A percentile compares a stretch with the other conserved stretches of the same genome.
Conservation (phyloP, 179 eudicot species). For the Nepenthes alata region DNA sequence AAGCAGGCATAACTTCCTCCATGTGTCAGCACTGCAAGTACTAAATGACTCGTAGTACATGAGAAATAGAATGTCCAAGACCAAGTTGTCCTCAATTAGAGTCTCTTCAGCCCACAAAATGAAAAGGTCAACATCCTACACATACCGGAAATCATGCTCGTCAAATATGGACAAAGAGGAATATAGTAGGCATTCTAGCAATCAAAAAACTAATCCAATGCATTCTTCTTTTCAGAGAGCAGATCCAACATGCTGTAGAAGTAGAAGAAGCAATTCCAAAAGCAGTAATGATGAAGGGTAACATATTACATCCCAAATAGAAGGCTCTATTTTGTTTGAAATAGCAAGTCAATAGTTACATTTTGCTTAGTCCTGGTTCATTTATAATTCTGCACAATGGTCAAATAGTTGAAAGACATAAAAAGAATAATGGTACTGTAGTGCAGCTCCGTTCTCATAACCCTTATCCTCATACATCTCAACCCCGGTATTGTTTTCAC, state of each 20-base stretch:
- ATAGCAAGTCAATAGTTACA: no score
- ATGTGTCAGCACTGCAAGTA: slow-evolving; percentile 50
- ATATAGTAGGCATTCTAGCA: not conserved
- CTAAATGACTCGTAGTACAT: slow-evolving; percentile 73
- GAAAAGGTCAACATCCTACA: slow-evolving; percentile 71
- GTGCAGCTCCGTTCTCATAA: no score
- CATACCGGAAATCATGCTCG: slow-evolving; percentile 10
- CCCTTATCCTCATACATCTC: no score
- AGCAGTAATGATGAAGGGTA: no score
- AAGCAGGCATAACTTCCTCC: slow-evolving; percentile 69
- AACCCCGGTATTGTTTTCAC: no score
- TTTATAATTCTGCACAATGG: no score
- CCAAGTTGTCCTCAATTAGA: slow-evolving; percentile 68
- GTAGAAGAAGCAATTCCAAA: not conserved
- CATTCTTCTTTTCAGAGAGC: not conserved
- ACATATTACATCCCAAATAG: no score
- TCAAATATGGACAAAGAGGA: not conserved
- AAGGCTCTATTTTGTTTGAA: no score
- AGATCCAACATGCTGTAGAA: not conserved
- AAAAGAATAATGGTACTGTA: no score
- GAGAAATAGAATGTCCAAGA: slow-evolving; percentile 86
- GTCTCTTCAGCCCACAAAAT: slow-evolving; percentile 94
- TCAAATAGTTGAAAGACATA: no score
- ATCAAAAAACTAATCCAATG: not conserved
- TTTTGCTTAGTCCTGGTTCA: no score